Base-by-base conservation (phyloP, 106 monocot genomes). In the Acorus calamus region DNA sequence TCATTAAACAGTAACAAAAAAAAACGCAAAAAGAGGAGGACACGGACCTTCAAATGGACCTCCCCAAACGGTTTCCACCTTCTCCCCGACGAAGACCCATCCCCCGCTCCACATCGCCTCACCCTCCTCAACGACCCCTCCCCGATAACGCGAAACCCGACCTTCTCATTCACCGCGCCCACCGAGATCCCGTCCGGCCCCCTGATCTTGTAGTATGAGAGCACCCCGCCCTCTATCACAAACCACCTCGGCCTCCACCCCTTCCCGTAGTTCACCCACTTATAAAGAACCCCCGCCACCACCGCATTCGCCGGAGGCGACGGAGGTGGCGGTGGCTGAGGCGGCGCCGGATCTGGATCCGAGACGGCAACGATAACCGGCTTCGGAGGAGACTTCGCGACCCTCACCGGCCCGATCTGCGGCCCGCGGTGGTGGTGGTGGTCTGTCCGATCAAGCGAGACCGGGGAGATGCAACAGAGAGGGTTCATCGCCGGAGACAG, bases 261-360 rank as follows among this genome's bases (percentile, higher is more conserved):
- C 61, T 84, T 94, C 59, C 94, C 94, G 47, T 89, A 94, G 65
- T 94, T 94, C 63, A 94, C 94, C 94, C 94, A 94, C 79, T 89
- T 93, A 71, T 84, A 79, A 71, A 89, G 66, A 43, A 86, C 59
- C 75, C 86, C 94, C 62, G 84, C 86, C 67, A 81, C 85, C 63
- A 59, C 81, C 66, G 13, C 62, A 3, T 50, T 64, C 47, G 66
- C 63, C 66, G 62, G 59, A 11, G 62, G 42, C 57, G 7, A 46
- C 55, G 57, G 47, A 59, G 46, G 45, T 62, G 60, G 72, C 13
- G 56, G 13, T 8, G 62, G 12, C 2, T 50, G 66, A 44, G 50
- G 42, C 60, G 42, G 45, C 52, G 64, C 46, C 58, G 53, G 41
- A 28, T 28, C 28, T 28, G 28, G 28, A 28, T 28, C 28, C 28